phyloP scores from a whole-genome alignment of 2,329 filamentous ascomycete genomes.

The Fusarium humuli region DNA sequence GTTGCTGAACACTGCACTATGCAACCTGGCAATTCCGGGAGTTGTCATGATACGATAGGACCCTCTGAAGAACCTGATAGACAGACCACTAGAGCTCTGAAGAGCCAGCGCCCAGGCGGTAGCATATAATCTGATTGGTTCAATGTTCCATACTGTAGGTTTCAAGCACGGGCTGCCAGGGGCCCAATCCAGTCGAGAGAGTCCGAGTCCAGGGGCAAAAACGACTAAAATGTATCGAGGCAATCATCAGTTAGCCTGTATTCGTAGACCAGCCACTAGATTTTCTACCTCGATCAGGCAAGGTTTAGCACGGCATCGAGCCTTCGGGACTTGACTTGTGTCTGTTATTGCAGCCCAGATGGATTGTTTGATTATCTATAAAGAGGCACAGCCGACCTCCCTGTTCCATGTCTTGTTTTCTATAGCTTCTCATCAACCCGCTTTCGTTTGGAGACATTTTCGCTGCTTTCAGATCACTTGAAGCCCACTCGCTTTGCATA shows the following conservation, averaged over 20 bases:
- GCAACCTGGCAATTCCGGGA: conserved; percentile 14
- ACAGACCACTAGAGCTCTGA: conserved; percentile 23
- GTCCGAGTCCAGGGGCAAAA: conserved; percentile 11
- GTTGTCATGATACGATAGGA: conserved; percentile 8
- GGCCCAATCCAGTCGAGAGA: neutral
- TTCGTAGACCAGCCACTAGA: conserved; percentile 6
- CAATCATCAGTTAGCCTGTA: conserved; percentile 1
- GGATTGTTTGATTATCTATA: conserved; percentile 6
- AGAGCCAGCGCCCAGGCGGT: conserved; percentile 5
- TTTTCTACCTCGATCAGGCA: neutral
- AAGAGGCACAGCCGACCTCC: conserved; percentile 10
- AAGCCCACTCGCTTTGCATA: conserved; percentile 14
- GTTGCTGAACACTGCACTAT: conserved; percentile 11
- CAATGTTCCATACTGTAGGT: conserved; percentile 9
- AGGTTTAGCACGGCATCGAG: neutral
- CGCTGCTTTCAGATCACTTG: conserved; percentile 1
- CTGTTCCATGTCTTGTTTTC: neutral
- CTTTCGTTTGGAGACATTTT: conserved; percentile 7
- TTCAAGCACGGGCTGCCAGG: conserved; percentile 16
- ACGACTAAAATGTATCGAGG: conserved; percentile 1
- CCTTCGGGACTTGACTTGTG: conserved; percentile 5
- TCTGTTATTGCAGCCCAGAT: conserved; percentile 5
- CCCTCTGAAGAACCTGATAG: conserved; percentile 7
- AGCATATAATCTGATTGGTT: conserved; percentile 5
- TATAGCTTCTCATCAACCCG: neutral